Conservation (phyloP, 495 filamentous ascomycete species). For the Tuber calosporum region DNA sequence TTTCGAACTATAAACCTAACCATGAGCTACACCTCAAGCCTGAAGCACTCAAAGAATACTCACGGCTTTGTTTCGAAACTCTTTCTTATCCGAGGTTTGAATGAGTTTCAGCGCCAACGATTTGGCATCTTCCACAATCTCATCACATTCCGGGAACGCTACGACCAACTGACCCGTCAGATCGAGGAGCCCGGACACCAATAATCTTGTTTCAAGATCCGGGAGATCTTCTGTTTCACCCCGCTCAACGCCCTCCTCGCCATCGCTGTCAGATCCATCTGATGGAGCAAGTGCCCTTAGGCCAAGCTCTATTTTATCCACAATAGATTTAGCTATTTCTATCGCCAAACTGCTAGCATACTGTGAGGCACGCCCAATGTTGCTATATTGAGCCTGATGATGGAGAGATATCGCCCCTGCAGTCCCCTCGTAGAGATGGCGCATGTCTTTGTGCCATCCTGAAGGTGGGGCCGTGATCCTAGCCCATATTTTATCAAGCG, state of each 20-base stretch:
- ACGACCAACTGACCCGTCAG: conserved; percentile 37
- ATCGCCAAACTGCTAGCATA: conserved; percentile 31
- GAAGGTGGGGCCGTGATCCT: conserved; percentile 38
- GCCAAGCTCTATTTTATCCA: conserved; percentile 33
- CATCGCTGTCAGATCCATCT: background rate
- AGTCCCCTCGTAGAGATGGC: conserved; percentile 36
- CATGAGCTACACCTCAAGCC: conserved; percentile 15
- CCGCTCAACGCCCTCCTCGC: background rate
- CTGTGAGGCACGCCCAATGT: conserved; percentile 27
- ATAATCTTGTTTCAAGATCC: conserved; percentile 29
- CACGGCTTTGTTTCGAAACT: conserved; percentile 41
- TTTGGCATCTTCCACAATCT: conserved; percentile 32
- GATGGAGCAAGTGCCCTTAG: conserved; percentile 17
- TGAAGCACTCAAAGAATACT: conserved; percentile 9
- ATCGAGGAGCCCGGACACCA: conserved; percentile 40
- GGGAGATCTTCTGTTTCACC: conserved; percentile 10
- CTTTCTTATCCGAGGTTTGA: conserved; percentile 27
- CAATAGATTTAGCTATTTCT: conserved; percentile 34
- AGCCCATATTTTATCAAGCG: conserved; percentile 33
- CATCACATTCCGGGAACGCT: conserved; percentile 28
- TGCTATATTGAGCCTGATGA: conserved; percentile 34
- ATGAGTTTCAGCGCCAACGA: conserved; percentile 36
- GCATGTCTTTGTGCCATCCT: conserved; percentile 39
- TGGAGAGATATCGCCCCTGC: conserved; percentile 35
- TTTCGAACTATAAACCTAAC: conserved; percentile 34